Percentiles rank a stretch among this genome's conserved stretches.
phyloP scores from a whole-genome alignment of 208 protist species.

The Leishmania gerbilli region DNA sequence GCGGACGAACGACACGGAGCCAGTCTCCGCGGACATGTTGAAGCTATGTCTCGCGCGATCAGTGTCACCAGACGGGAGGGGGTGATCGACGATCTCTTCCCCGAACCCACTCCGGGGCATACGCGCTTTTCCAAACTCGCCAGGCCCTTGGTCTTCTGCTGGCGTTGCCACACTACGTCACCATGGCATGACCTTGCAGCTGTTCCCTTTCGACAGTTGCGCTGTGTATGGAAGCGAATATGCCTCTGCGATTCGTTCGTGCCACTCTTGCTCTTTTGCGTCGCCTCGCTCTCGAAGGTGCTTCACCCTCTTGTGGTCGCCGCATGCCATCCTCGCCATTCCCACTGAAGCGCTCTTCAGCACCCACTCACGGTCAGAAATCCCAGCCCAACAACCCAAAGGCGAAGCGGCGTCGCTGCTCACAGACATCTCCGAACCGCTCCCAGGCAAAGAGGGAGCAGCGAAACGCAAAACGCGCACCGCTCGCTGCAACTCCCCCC shows the following conservation, averaged over 20 bases:
- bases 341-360: conserved; percentile 2
- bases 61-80: too few relatives aligned
- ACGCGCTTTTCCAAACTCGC: neutral
- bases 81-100: neutral
- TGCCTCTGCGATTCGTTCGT: neutral
- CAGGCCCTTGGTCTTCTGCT: neutral
- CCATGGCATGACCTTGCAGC: neutral
- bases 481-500: neutral
- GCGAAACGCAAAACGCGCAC: neutral
- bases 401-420: neutral
- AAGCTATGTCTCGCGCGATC: neutral
- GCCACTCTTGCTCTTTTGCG: conserved; percentile 1
- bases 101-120: neutral
- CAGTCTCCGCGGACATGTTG: neutral
- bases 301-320: neutral
- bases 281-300: neutral
- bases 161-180: neutral
- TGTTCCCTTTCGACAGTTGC: too few relatives aligned
- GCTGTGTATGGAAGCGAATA: neutral
- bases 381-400: neutral
- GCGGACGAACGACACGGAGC: neutral
- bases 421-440: neutral
- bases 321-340: neutral
- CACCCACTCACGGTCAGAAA: neutral
- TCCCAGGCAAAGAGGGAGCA: conserved; percentile 1